These are phyloP conservation scores for Nepenthes alata DNA, from an alignment of 179 eudicot species.

Conservation along the genomic window DNA sequence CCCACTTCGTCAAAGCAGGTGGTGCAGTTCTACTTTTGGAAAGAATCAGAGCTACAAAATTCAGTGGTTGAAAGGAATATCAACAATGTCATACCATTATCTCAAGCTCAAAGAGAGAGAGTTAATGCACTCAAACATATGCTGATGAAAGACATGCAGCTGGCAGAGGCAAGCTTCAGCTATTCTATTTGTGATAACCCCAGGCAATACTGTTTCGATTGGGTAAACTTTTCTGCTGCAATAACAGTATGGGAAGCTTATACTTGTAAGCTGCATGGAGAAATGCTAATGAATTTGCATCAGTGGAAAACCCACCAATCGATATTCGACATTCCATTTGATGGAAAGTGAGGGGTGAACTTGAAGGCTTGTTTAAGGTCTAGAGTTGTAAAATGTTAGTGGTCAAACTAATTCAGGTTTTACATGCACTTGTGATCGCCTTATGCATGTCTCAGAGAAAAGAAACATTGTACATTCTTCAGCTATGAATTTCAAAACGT, in stretches of 20 bases:
- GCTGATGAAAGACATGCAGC: conserved; percentile 24
- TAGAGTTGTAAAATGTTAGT: too few relatives aligned
- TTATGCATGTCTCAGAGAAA: too few relatives aligned
- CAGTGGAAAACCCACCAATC: conserved; percentile 47
- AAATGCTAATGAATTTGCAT: conserved; percentile 38
- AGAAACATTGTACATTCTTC: too few relatives aligned
- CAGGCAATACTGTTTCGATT: conserved; percentile 20
- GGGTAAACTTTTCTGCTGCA: conserved; percentile 37
- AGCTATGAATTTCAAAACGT: too few relatives aligned
- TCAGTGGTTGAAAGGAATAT: conserved; percentile 9
- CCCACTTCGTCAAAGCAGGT: conserved; percentile 28
- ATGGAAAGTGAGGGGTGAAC: too few relatives aligned
- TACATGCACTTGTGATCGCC: too few relatives aligned
- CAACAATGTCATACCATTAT: conserved; percentile 19
- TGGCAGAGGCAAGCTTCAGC: conserved; percentile 24
- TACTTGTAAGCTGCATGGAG: conserved; percentile 26
- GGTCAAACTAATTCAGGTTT: too few relatives aligned
- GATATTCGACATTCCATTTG: conserved; percentile 21
- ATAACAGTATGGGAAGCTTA: conserved; percentile 48
- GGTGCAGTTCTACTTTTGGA: conserved; percentile 68
- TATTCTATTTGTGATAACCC: neutral
- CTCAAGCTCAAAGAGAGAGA: conserved; percentile 26
- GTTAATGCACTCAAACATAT: conserved; percentile 18
- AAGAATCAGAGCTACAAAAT: conserved; percentile 19
- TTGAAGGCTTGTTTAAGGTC: too few relatives aligned